Base-by-base conservation (phyloP, 2,329 filamentous ascomycete genomes). In the Hymenoscyphus repandus region DNA sequence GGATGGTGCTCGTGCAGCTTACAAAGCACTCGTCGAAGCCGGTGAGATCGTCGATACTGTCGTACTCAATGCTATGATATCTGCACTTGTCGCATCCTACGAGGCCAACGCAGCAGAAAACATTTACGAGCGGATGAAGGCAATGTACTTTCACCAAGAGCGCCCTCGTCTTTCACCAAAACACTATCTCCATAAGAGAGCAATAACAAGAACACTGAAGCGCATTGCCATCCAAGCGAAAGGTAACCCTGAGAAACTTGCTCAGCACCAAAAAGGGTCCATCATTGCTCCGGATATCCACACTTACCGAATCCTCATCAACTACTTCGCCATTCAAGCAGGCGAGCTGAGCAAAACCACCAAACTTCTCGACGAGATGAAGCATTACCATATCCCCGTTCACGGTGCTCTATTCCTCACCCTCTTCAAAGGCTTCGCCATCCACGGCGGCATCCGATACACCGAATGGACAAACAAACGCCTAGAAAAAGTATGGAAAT, bases 31-130 rank as follows among this genome's bases (percentile, higher is more conserved):
- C 69, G 86, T 97, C n/a, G 74, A 86, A 34, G 79, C 83, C 0
- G 90, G 90, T 32, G 89, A 97, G 66, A 83, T 96, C 55, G 83
- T 99, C 49, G 92, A 97, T 66, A 91, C 88, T 0, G 76, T 86
- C 2, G 86, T 90, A 12, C 76, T 97, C 67, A 97, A 97, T 64
- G 88, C 86, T 60, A 83, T 96, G 61, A 88, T 97, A 55, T 77
- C 83, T 0, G 84, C 90, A 1, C 77, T 97, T 17, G 75, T 96
- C 39, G 77, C 82, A 50, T 83, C 85, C 12, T 85, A 86, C 37
- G 91, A 99, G 64, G 79, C 85, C 36, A 71, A 76, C 6, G 84
- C 88, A 0, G 93, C 91, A 2, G 83, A 92, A 59, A 78, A 86
- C 53, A 81, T 96, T 10, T 96, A 96, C 62, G 73, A 82, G 51